Conservation (phyloP, 1,139 yeast species). For the Yamadazyma atlantica region DNA sequence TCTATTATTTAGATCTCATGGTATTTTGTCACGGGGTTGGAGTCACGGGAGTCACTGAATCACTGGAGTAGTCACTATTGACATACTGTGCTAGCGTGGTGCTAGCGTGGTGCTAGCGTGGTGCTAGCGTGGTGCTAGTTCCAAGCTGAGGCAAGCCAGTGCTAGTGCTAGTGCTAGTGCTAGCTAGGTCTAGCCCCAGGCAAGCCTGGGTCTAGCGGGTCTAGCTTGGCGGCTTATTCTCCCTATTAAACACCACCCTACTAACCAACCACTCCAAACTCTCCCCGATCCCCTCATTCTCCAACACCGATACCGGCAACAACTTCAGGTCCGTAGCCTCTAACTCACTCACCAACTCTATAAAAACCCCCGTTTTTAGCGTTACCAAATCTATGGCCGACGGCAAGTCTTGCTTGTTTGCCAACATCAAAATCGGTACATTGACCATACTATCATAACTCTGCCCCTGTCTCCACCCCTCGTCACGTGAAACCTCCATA, state of each 20-base stretch:
- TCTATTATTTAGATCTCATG: too few relatives aligned
- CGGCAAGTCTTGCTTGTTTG: conserved; percentile 90
- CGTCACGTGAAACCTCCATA: conserved; percentile 42
- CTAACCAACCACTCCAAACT: conserved; percentile 88
- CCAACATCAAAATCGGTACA: conserved; percentile 89
- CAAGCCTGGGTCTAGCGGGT: too few relatives aligned
- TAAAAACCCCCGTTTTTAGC: conserved; percentile 80
- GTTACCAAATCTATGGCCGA: conserved; percentile 69
- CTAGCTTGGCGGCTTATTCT: conserved; percentile 67
- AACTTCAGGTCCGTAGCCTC: conserved; percentile 91
- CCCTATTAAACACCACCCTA: conserved; percentile 74
- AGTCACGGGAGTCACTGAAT: too few relatives aligned
- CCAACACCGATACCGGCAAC: conserved; percentile 83
- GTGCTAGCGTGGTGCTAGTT: too few relatives aligned
- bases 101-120: too few relatives aligned
- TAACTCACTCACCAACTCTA: conserved; percentile 71
- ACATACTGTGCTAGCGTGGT: too few relatives aligned
- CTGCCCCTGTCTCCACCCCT: conserved; percentile 44
- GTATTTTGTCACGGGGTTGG: too few relatives aligned
- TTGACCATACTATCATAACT: conserved; percentile 53
- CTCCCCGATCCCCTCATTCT: conserved; percentile 82
- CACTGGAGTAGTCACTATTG: too few relatives aligned
- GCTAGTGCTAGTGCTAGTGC: too few relatives aligned
- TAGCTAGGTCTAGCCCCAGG: too few relatives aligned
- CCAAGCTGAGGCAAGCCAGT: too few relatives aligned